These are phyloP conservation scores for Sugiyamaella smithiae DNA, from an alignment of 805 yeast genomes.

Conservation along the genomic window DNA sequence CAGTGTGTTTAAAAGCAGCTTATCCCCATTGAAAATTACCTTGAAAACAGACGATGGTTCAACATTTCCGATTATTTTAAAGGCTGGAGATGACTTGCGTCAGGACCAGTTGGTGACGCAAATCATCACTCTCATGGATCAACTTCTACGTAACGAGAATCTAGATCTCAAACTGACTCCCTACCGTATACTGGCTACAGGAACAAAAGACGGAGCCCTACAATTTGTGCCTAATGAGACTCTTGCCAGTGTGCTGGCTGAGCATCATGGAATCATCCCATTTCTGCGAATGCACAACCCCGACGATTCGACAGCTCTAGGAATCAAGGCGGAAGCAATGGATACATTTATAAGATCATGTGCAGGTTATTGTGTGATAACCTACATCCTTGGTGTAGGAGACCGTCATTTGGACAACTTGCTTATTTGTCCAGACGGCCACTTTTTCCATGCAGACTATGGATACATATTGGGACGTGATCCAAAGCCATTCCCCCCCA, in stretches of 20 bases:
- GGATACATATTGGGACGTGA: constrained; percentile 96
- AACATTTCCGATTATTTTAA: constrained; percentile 80
- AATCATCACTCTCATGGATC: constrained; percentile 87
- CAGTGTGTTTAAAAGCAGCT: constrained; percentile 84
- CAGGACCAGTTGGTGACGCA: constrained; percentile 98
- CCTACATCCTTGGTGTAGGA: constrained; percentile 93
- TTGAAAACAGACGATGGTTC: constrained; percentile 56
- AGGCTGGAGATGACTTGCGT: constrained; percentile 91
- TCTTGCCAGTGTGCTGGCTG: constrained; percentile 69
- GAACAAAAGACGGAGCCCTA: constrained; percentile 86
- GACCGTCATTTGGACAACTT: constrained; percentile 94
- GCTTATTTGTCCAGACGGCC: constrained; percentile 75
- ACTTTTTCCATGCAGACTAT: constrained; percentile 96
- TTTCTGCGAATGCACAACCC: constrained; percentile 67
- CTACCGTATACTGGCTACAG: constrained; percentile 85
- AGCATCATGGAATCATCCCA: constrained; percentile 65
- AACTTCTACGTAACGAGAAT: constrained; percentile 80
- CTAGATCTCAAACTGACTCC: constrained; percentile 86
- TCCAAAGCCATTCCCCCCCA: constrained; percentile 98
- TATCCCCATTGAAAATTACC: constrained; percentile 82
- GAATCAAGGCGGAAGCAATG: constrained; percentile 65
- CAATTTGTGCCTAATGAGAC: constrained; percentile 95
- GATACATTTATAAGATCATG: constrained; percentile 92
- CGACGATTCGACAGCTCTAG: constrained; percentile 37
- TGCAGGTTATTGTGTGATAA: constrained; percentile 97